Evolutionary conservation across 306 rosid genomes (phyloP).

Genomic region (Cucurbita argyrosperma): DNA sequence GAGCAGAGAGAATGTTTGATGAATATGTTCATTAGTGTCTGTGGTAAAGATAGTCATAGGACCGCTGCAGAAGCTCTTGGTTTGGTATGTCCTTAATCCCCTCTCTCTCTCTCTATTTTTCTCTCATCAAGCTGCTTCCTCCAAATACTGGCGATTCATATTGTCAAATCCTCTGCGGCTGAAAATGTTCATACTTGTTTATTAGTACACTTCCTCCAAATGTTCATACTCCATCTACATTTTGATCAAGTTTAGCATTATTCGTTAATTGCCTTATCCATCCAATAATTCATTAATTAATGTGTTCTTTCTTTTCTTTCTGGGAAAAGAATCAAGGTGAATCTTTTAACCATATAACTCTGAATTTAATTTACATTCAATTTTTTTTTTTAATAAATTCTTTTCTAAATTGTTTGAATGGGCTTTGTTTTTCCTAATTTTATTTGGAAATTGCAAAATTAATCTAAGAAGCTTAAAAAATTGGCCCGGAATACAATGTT

Average conservation of each 20-base stretch:
- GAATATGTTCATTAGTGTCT: slow-evolving; percentile 44
- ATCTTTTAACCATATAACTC: neutral
- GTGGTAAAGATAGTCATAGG: slow-evolving; percentile 41
- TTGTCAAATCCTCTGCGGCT: neutral
- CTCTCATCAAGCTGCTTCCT: neutral
- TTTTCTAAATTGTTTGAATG: too few species aligned
- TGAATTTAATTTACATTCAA: neutral
- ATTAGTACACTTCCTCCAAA: neutral
- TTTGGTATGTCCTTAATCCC: slow-evolving; percentile 35
- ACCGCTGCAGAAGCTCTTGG: slow-evolving; percentile 78
- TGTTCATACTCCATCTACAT: neutral
- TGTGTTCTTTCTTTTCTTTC: too few species aligned
- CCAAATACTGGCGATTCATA: neutral
- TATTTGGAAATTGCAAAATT: too few species aligned
- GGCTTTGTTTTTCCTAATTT: too few species aligned
- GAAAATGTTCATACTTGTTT: neutral
- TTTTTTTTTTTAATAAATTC: too few species aligned
- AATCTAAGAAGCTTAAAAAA: too few species aligned
- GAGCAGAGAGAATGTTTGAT: slow-evolving; percentile 62
- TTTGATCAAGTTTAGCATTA: neutral
- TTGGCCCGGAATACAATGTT: too few species aligned
- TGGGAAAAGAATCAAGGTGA: neutral
- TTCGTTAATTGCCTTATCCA: neutral
- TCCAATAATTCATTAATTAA: neutral
- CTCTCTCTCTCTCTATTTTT: neutral